Evolutionary conservation across 441 rosid genomes (phyloP).

Genomic region (Erysimum pusillum): DNA sequence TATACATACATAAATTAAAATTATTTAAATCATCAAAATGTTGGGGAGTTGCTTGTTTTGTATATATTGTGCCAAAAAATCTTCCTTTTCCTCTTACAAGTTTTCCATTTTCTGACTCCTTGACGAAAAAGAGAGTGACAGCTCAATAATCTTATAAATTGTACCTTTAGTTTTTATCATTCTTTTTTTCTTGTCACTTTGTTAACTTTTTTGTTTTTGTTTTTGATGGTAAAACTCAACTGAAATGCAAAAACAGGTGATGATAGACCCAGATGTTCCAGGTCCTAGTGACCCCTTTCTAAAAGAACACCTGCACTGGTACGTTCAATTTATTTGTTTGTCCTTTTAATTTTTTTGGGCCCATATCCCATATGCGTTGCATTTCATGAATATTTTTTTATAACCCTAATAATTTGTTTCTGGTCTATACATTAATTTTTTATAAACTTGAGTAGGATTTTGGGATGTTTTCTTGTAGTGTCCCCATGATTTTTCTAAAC

Average conservation of each 20-base stretch:
- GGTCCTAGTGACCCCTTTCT: slow-evolving; percentile 79
- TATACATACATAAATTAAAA: slow-evolving; percentile 44
- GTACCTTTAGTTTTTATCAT: background rate
- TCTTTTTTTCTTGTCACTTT: background rate
- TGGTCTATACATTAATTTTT: background rate
- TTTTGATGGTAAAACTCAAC: slow-evolving; percentile 9
- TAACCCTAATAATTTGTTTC: slow-evolving; percentile 1
- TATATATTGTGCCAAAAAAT: background rate
- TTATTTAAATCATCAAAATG: background rate
- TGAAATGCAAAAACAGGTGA: slow-evolving; percentile 49
- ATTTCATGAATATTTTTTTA: slow-evolving; percentile 5
- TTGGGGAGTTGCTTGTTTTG: background rate
- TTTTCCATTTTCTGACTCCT: background rate
- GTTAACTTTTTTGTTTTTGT: background rate
- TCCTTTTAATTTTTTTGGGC: slow-evolving; percentile 12
- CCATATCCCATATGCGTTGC: slow-evolving; percentile 25
- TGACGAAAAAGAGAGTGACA: background rate
- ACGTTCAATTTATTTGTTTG: slow-evolving; percentile 18
- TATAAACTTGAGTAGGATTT: background rate
- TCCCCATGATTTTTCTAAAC: background rate
- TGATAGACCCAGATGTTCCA: slow-evolving; percentile 81
- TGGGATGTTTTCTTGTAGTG: no score
- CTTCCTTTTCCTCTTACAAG: background rate
- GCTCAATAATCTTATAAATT: background rate
- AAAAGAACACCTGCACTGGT: slow-evolving; percentile 80